Base-by-base conservation (phyloP, 768 basidiomycete species). In the Leccinum rimulosum region DNA sequence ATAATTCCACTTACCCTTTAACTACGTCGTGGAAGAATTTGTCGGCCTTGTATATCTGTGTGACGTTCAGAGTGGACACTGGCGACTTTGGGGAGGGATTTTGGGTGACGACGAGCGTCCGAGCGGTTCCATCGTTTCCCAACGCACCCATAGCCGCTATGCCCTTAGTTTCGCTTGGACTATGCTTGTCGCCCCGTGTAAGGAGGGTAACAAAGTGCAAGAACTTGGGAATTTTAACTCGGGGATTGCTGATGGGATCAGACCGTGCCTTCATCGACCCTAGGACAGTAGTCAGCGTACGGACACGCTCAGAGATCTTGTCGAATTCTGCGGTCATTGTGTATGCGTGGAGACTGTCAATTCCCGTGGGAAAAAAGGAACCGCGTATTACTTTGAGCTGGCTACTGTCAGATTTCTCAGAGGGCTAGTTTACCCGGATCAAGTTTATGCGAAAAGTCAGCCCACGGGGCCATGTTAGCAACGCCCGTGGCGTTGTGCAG, bases 401-500 rank as follows among this genome's bases (percentile, higher is more conserved):
- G 33, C 33, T 33, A 33, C 33, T 33, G 33, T 33, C 91, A 38
- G 89, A 94, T 75, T 96, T 93, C 70, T 97, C 22, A 22, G 22
- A 22, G 92, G 92, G 81, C 85, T 30, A 95, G 93, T 68, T 91
- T 93, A 54, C 95, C 60, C 58, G 36, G 50, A 19, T 52, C 52
- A 52, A 52, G 51, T 64, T 54, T 58, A 64, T 50, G 19, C 38
- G 25, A 31, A 17, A 38, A 48, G 36, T 49, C 56, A 62, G 65
- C 60, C 62, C 62, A 66, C 70, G 43, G 55, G 43, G 57, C 53
- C 54, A 47, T 59, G 35, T 52, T 71, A 96, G 94, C 77, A 94
- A 91, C 93, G 0, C 82, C 98, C 25, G 76, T 90, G 45, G 79
- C 88, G 1, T 77, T 97, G 17, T 91, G 89, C 65, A 87, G 83